Conservation (phyloP, 345 rosid species). For the Sonneratia caseolaris region DNA sequence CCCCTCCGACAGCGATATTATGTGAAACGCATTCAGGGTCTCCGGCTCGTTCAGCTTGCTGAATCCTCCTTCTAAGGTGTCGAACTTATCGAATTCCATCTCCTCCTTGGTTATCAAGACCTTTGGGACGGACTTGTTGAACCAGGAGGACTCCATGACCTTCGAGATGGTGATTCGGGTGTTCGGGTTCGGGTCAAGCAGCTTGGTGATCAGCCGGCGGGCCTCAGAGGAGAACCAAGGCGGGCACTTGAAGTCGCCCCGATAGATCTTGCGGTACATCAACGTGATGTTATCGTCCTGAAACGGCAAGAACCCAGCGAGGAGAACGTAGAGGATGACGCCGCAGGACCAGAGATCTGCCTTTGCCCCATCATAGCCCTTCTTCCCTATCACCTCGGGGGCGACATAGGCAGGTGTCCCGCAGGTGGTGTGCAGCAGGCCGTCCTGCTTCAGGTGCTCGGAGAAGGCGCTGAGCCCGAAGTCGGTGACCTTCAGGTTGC, state of each 20-base stretch:
- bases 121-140: conserved; percentile 47
- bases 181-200: conserved; percentile 75
- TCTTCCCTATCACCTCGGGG: conserved; percentile 34
- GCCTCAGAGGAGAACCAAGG: conserved; percentile 27
- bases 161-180: conserved; percentile 41
- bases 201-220: conserved; percentile 60
- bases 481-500: conserved; percentile 73
- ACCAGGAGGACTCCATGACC: conserved; percentile 70
- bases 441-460: conserved; percentile 77
- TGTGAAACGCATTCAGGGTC: conserved; percentile 79
- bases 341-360: conserved; percentile 34
- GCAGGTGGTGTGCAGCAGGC: conserved; percentile 72
- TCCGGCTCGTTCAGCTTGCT: conserved; percentile 36
- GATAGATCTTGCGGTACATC: conserved; percentile 22
- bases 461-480: conserved; percentile 82
- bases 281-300: conserved; percentile 24
- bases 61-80: not conserved
- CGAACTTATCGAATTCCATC: conserved; percentile 23
- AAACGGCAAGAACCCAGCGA: conserved; percentile 31
- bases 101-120: conserved; percentile 16
- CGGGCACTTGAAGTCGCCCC: conserved; percentile 25
- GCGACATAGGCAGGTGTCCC: conserved; percentile 95
- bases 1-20: conserved; percentile 77
- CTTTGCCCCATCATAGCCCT: conserved; percentile 24
- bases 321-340: conserved; percentile 22